Evolutionary conservation across 2,329 filamentous ascomycete species (phyloP).

Genomic region (Phialophora verrucosa): DNA sequence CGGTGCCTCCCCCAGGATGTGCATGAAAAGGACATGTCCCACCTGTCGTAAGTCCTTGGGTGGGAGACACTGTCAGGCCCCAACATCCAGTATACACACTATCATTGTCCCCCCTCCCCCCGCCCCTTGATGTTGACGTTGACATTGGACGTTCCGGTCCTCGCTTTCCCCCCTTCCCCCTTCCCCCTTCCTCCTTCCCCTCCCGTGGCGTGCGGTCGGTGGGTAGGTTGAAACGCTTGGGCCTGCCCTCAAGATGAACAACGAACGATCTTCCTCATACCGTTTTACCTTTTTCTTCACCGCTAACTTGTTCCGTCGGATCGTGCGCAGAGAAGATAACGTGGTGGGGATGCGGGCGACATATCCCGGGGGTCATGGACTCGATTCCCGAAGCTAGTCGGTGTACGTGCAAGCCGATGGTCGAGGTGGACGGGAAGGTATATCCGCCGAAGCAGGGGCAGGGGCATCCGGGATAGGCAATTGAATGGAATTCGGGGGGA

Average conservation of each 20-base stretch:
- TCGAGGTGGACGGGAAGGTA: constrained; percentile 57
- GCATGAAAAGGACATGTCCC: constrained; percentile 57
- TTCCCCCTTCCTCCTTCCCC: too few species aligned
- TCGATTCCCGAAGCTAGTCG: constrained; percentile 56
- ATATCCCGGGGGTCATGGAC: constrained; percentile 61
- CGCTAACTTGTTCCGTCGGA: neutral
- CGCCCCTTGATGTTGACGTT: neutral
- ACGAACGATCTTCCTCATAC: neutral
- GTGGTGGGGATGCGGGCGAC: constrained; percentile 61
- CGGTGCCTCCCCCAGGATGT: constrained; percentile 49
- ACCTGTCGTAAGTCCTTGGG: constrained; percentile 53
- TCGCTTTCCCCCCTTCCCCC: too few species aligned
- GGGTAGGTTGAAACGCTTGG: constrained; percentile 8
- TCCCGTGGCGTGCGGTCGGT: too few species aligned
- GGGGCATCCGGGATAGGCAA: constrained; percentile 29
- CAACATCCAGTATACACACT: neutral
- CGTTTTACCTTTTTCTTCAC: constrained; percentile 5
- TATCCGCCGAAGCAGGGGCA: constrained; percentile 61
- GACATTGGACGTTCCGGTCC: too few species aligned
- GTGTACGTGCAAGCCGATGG: constrained; percentile 62
- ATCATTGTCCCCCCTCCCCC: neutral
- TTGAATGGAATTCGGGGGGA: neutral
- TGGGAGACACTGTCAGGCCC: neutral
- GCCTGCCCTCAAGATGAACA: neutral
- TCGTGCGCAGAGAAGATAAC: constrained; percentile 53